Evolutionary conservation across 176 grass and related monocot genomes (phyloP), one percentile per base, ranked within the genome.

Genomic region (Aegilops umbellulata): DNA sequence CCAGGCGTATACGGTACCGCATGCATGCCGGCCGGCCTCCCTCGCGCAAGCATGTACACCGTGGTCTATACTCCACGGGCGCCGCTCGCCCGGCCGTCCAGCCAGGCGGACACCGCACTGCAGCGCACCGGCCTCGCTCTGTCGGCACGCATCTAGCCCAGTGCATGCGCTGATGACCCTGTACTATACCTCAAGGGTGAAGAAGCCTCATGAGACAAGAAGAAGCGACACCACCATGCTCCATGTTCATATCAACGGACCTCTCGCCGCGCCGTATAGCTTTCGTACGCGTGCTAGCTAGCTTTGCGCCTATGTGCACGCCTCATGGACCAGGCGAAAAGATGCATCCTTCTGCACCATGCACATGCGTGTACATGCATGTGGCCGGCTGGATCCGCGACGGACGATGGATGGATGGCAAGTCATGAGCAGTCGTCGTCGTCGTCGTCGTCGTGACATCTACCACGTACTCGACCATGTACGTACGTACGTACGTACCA

Each of bases 271-370:
- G 27, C 71, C 67, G 31, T 39, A 16, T 60, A 24, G 6, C 39
- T 46, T 26, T 84, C 9, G 64, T 86, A 61, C 74, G 64, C 69
- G 70, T 11, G 68, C 22, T 46, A 32, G 19, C 25, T 34, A 57
- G 19, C 53, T 62, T 9, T n/a, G 4, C 2, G 24, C 16, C 72
- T 51, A 51, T 75, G 41, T 75, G 10, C 32, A 81, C 26, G 41
- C 44, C 69, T 74, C 27, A 69, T 79, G 81, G 29, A 62, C 61
- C 66, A 71, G 46, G 30, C 23, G 80, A 86, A 87, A 87, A 79
- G 80, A 90, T 67, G 89, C 58, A 66, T 87, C 74, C 74, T 63
- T 26, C 44, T 51, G 42, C 25, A 2, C 2, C 15, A 0, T 2
- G 44, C 73, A 76, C 73, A 20, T 20, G 20, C 34, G 8, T 69